Evolutionary conservation across 2,329 filamentous ascomycete species (phyloP), one percentile per base, ranked within the genome.

Genomic region (Myriosclerotinia curreyana): DNA sequence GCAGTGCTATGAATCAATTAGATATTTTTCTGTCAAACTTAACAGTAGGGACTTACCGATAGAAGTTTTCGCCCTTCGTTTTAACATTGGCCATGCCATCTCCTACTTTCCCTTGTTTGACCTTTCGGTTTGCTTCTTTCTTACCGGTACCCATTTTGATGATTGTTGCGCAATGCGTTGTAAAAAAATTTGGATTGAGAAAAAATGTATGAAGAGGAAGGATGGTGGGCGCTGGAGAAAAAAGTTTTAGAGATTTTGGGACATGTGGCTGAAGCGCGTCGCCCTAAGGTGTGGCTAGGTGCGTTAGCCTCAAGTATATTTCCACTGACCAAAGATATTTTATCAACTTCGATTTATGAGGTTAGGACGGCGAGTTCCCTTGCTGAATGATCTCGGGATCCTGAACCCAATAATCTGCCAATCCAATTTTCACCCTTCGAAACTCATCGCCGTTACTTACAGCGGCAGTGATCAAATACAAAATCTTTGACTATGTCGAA

Each of bases 11-110:
- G 60, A 52, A 62, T 38, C 34, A 2, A 56, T 69, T 60, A 67
- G 61, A 55, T 65, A 17, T 31, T 53, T 34, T 5, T 31, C 11
- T 14, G 25, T 59, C 11, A 50, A 34, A 38, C 9, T 40, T 28
- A 31, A 46, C 54, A 50, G 52, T 46, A 63, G 66, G 15, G 38
- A 38, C 82, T 69, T 80, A 89, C 83, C 91, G 87, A 81, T 98
- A 98, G 81, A 98, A 99, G 82, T 98, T 98, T 83, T 98, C 94
- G 79, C 95, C 95, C 81, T 99, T 99, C 72, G 87, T 83, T 74
- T 88, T 91, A 74, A 98, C 91, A 80, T 98, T 98, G 73, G 80
- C 87, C 86, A 96, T 92, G 76, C 92, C 92, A 86, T 95, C 89
- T 70, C 85, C 85, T 58, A 84, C 85, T 80, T 93, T 94, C 71